Evolutionary conservation across 2,329 filamentous ascomycete species (phyloP).

Genomic region (Leptosphaerulina australis): DNA sequence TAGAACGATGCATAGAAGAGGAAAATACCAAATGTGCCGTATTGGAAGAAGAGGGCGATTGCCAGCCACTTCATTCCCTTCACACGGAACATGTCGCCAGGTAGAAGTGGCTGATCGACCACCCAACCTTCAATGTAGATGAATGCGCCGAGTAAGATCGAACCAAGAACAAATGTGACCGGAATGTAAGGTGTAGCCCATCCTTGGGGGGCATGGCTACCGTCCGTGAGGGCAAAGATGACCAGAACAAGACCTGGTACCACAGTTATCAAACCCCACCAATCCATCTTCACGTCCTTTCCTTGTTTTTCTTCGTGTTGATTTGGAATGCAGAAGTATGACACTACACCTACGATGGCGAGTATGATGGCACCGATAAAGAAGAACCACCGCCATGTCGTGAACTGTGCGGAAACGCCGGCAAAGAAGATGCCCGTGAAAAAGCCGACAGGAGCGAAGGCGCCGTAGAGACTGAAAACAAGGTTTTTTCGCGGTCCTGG

Average conservation of each 20-base stretch:
- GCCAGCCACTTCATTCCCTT: constrained; percentile 64
- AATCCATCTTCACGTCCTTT: constrained; percentile 44
- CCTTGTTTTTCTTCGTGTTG: constrained; percentile 19
- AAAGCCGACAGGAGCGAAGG: constrained; percentile 57
- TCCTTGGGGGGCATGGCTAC: constrained; percentile 68
- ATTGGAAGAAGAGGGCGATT: constrained; percentile 54
- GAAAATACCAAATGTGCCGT: constrained; percentile 47
- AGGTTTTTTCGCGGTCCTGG: constrained; percentile 73
- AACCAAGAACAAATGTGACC: constrained; percentile 67
- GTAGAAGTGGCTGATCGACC: constrained; percentile 70
- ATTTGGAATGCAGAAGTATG: constrained; percentile 41
- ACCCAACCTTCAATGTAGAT: constrained; percentile 77
- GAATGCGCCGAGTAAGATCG: constrained; percentile 63
- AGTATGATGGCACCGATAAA: constrained; percentile 44
- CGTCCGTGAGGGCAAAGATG: constrained; percentile 77
- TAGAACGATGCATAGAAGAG: constrained; percentile 50
- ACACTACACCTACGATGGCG: constrained; percentile 35
- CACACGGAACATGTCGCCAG: constrained; percentile 70
- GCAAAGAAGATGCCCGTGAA: constrained; percentile 48
- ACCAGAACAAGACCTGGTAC: constrained; percentile 67
- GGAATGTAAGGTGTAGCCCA: constrained; percentile 78
- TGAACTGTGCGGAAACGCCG: constrained; percentile 39
- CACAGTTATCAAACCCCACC: constrained; percentile 45
- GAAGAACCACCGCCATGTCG: constrained; percentile 45
- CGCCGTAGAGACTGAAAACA: constrained; percentile 65